Conservation (phyloP, 768 basidiomycete genomes). For the Porpolomopsis calyptriformis region DNA sequence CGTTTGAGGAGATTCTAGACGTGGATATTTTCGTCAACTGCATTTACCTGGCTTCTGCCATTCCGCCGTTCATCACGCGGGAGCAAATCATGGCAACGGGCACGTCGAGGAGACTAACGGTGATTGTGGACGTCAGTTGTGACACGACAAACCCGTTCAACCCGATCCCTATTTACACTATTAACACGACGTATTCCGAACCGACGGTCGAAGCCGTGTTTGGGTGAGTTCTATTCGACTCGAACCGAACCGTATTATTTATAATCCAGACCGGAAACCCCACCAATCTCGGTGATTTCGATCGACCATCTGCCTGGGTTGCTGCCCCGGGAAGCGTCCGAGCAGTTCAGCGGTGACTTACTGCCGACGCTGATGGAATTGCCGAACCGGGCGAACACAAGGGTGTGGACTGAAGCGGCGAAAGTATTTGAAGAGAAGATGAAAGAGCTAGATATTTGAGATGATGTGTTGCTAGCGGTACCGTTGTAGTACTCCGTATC, state of each 20-base stretch:
- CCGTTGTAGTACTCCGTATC: no score
- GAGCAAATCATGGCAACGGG: slow-evolving; percentile 70
- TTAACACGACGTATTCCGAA: slow-evolving; percentile 89
- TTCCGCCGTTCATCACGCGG: slow-evolving; percentile 72
- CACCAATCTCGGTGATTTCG: slow-evolving; percentile 75
- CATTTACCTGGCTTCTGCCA: slow-evolving; percentile 85
- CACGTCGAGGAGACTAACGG: slow-evolving; percentile 50
- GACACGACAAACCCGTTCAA: slow-evolving; percentile 99
- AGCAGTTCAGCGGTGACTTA: slow-evolving; percentile 87
- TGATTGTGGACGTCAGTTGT: slow-evolving; percentile 96
- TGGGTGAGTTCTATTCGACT: slow-evolving; percentile 40
- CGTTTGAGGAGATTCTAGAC: slow-evolving; percentile 89
- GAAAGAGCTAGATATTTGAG: no score
- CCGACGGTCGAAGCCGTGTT: slow-evolving; percentile 84
- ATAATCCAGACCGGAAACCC: slow-evolving; percentile 43
- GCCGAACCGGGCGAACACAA: slow-evolving; percentile 50
- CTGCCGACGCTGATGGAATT: slow-evolving; percentile 79
- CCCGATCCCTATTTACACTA: slow-evolving; percentile 87
- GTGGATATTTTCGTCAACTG: slow-evolving; percentile 99
- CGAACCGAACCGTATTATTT: background rate
- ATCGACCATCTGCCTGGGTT: slow-evolving; percentile 97
- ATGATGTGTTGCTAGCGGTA: no score
- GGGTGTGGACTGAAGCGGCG: slow-evolving; percentile 86
- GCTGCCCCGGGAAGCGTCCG: slow-evolving; percentile 90
- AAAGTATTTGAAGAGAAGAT: slow-evolving; percentile 59